phyloP scores from a whole-genome alignment of 2,329 filamentous ascomycete genomes.

The Simplicillium aogashimaense region DNA sequence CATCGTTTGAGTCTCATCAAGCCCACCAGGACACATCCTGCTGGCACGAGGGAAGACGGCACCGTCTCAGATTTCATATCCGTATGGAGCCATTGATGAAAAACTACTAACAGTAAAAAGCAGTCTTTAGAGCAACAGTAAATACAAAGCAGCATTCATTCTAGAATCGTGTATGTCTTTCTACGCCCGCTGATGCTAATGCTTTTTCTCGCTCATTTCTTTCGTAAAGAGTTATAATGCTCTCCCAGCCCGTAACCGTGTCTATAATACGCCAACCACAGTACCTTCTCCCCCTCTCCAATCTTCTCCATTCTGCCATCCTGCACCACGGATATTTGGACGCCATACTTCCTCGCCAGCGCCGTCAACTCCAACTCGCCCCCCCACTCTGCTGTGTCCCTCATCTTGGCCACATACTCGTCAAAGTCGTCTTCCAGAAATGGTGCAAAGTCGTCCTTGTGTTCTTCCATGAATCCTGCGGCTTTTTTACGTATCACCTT shows the following conservation, averaged over 20 bases:
- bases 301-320: conserved; percentile 75
- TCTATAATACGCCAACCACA: conserved; percentile 93
- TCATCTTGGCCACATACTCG: conserved; percentile 64
- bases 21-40: conserved; percentile 37
- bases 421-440: conserved; percentile 78
- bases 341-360: conserved; percentile 68
- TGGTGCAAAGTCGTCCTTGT: conserved; percentile 72
- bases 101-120: not conserved
- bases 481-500: conserved; percentile 59
- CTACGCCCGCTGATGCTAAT: not conserved
- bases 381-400: conserved; percentile 90
- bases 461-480: conserved; percentile 63
- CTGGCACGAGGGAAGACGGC: conserved; percentile 34
- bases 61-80: conserved; percentile 42
- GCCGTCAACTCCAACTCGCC: conserved; percentile 85
- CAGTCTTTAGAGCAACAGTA: not conserved
- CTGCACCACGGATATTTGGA: conserved; percentile 78
- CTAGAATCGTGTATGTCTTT: not conserved
- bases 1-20: conserved; percentile 38
- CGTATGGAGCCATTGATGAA: conserved; percentile 37
- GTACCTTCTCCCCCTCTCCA: conserved; percentile 29
- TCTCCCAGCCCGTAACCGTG: conserved; percentile 92
- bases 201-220: conserved; percentile 17
- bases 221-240: conserved; percentile 86
- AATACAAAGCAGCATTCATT: not conserved